Evolutionary conservation across 306 rosid species (phyloP).

Genomic region (Corylus heterophylla): DNA sequence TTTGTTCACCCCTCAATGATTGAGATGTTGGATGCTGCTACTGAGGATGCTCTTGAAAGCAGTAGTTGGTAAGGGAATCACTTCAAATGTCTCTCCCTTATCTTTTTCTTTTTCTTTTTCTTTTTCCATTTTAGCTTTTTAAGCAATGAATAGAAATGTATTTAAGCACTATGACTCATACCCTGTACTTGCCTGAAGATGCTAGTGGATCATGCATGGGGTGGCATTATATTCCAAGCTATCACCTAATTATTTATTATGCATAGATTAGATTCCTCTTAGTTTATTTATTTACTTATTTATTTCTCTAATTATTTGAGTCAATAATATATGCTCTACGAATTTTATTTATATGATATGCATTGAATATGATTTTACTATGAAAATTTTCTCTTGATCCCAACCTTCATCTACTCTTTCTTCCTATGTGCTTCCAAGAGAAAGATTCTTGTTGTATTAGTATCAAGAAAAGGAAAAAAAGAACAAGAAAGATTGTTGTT

Average conservation of each 20-base stretch:
- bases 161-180: conserved; percentile 12
- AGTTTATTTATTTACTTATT: not conserved
- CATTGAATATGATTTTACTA: not conserved
- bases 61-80: conserved; percentile 76
- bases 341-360: not conserved
- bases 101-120: not conserved
- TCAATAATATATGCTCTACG: not conserved
- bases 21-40: conserved; percentile 93
- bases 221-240: not conserved
- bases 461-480: not conserved
- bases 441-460: not conserved
- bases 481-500: not conserved
- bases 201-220: not conserved
- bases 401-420: not conserved
- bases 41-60: conserved; percentile 83
- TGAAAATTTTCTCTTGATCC: not conserved
- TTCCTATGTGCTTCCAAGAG: not conserved
- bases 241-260: not conserved
- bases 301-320: not conserved
- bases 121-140: conserved; percentile 19
- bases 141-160: not conserved
- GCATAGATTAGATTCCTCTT: not conserved
- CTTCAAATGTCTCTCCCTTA: not conserved
- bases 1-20: conserved; percentile 87
- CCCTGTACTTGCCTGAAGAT: not conserved